Evolutionary conservation across 768 basidiomycete species (phyloP), one percentile per base, ranked within the genome.

Genomic region (Panaeolus papilionaceus): DNA sequence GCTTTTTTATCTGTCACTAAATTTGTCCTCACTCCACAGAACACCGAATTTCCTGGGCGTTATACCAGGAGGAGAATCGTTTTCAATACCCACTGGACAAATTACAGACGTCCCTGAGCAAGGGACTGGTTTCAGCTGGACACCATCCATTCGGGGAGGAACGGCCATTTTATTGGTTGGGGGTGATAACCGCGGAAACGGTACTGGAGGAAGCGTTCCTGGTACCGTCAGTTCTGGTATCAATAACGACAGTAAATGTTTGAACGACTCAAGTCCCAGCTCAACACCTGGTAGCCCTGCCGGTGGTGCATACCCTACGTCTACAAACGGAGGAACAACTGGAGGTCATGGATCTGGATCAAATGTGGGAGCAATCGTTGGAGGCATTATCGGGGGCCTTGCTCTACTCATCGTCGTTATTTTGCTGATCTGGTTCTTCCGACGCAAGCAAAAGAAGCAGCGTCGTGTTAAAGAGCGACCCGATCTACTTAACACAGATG

Each of bases 41-140:
- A 86, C 74, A 0, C 83, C 88, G n/a, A 83, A 75, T 39, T 92
- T 92, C 75, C 80, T 87, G 28, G 92, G 92, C 3, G 81, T 93
- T 49, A 93, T 94, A 38, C 93, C 93, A 1, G 93, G 93, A 0
- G 93, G 93, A 12, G 80, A 92, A 63, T 92, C 92, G 0, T 92
- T 94, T 74, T 71, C 81, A 6, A 85, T 94, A 54, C 90, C 90
- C 1, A 68, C 83, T 69, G 82, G 82, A 12, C 38, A 73, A 2
- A 75, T 90, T 23, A 85, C 90, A 9, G 73, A 81, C 42, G 76
- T 83, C 3, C 33, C 73, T 0, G 66, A 71, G 0, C 74, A 86
- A 69, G 90, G 91, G 10, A 86, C 85, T 8, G 92, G 93, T 0
- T 92, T 93, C 70, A 75, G 72, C 12, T 95, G 92, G 92, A 86